Evolutionary conservation across 257 asterid species (phyloP), one percentile per base, ranked within the genome.

Genomic region (Ilex aquifolium): DNA sequence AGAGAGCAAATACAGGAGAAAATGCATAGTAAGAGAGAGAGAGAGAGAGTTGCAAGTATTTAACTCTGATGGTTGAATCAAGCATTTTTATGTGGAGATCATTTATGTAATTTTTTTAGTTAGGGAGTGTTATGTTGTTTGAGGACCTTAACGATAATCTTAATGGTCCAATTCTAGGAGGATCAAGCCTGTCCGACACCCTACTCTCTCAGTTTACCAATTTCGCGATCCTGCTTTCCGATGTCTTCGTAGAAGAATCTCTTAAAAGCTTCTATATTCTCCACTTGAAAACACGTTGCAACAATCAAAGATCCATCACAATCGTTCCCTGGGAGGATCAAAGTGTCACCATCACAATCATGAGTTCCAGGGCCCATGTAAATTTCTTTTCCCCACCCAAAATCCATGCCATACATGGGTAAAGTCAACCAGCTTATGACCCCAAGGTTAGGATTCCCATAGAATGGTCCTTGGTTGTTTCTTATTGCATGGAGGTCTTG

Each of bases 361-460:
- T 79, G 85, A 7, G 68, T 62, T 30, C 88, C 82, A 2, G 94
- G 90, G 3, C 73, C 71, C 90, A 83, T 77, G 49, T 51, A 62
- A 0, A 79, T 40, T 56, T 85, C 90, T 48, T 69, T 75, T 5
- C 90, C 88, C 90, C 90, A 85, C 5, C 94, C 94, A 40, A 81
- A 85, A 71, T 81, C 85, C 13, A 73, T 40, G 16, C 79, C 84
- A 7, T 61, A 69, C 31, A 83, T 27, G 0, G 86, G 84, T 51
- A 85, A 74, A 1, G 32, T 57, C 56, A 71, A 68, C 94, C 90
- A 85, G 50, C 84, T 79, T 72, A 74, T 60, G 2, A 79, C 82
- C 31, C 79, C 80, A 1, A 83, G 59, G 31, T 83, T 85, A 0
- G 86, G 94, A 29, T 84, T 87, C 0, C 87, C 87, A 6, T 74